Evolutionary conservation across 306 rosid genomes (phyloP).

Genomic region (Malus fusca): DNA sequence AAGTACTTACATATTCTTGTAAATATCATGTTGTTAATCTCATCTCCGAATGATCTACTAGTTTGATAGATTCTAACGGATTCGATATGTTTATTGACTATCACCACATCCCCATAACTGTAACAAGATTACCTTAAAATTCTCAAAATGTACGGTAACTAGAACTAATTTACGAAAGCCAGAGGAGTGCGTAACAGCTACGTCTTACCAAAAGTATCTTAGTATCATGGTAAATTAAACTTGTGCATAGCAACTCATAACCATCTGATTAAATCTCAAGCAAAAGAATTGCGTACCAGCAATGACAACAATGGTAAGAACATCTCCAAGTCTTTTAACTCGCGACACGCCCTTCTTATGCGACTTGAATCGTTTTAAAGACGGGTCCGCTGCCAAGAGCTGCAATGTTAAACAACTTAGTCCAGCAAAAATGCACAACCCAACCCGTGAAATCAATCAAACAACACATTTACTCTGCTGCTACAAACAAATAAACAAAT

Average conservation of each 20-base stretch:
- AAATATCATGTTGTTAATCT: no score
- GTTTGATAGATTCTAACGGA: no score
- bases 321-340: slow-evolving; percentile 59
- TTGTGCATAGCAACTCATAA: not conserved
- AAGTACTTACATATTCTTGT: no score
- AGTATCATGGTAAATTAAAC: not conserved
- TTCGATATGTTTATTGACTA: no score
- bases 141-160: not conserved
- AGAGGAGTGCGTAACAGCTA: not conserved
- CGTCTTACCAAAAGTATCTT: not conserved
- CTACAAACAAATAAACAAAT: not conserved
- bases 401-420: slow-evolving; percentile 30
- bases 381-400: slow-evolving; percentile 75
- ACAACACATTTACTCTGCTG: not conserved
- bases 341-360: slow-evolving; percentile 53
- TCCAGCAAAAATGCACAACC: not conserved
- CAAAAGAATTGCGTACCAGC: slow-evolving; percentile 35
- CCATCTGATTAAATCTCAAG: not conserved
- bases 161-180: not conserved
- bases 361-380: slow-evolving; percentile 70
- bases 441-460: not conserved
- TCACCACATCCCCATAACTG: not conserved
- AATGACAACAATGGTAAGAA: slow-evolving; percentile 56
- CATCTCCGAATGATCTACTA: no score
- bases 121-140: not conserved